Base-by-base conservation (phyloP, 1,284 basidiomycete species). In the Apiotrichum sp. region DNA sequence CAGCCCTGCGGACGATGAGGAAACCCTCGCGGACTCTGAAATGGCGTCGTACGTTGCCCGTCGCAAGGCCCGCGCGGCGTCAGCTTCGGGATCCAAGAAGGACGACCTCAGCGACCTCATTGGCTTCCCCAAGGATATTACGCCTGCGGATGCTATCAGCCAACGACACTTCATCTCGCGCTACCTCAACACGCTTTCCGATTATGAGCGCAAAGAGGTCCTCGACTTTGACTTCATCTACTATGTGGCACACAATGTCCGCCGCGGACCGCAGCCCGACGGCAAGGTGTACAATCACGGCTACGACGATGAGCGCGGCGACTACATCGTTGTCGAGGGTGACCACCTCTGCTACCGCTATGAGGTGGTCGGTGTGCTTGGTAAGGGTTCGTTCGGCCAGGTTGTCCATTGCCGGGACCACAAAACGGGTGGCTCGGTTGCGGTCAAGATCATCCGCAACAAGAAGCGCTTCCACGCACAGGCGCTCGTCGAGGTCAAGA, bases 381-480 rank as follows among this genome's bases (percentile, higher is more conserved):
- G 96, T 42, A 97, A 98, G 75, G 96, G 96, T 32, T 98, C 95
- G 7, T 99, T 99, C 65, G 96, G 96, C 13, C 96, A 98, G 72
- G 96, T 99, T 13, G 77, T 98, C 22, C 88, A 92, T 70, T 98
- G 95, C 76, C 86, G 92, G 41, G 96, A 98, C 76, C 92, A 98
- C 76, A 87, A 86, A 72, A 93, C 93, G n/a, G 96, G 96, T 11
- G 84, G 90, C 65, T 93, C 90, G 35, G 91, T 98, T 14, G 96
- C 96, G 6, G 87, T 99, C 80, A 99, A 99, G 81, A 96, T 99
- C 65, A 98, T 99, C 66, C 85, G 96, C 40, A 98, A 98, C 80
- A 98, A 98, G 82, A 98, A 98, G 78, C 83, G 96, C 45, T 98
- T 98, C 81, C 95, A 98, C 73, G 90, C 97, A 68, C 96, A 98